Evolutionary conservation across 2,329 filamentous ascomycete genomes (phyloP).

Genomic region (Aspergillus arachidicola): DNA sequence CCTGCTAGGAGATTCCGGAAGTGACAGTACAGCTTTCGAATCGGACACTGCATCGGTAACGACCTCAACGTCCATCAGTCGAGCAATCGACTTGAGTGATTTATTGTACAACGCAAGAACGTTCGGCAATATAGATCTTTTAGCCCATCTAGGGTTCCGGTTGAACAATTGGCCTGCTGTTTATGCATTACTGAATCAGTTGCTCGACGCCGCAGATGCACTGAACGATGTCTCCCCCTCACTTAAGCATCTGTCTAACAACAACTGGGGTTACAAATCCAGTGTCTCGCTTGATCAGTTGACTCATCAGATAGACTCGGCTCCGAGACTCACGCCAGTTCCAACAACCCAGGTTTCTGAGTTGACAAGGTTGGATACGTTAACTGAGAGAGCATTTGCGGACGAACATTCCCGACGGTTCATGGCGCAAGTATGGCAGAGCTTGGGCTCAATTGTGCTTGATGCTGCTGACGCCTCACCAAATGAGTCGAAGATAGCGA

Average conservation of each 20-base stretch:
- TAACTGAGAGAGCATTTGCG: conserved; percentile 30
- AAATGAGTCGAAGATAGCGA: conserved; percentile 40
- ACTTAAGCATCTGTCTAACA: conserved; percentile 30
- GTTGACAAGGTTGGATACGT: conserved; percentile 22
- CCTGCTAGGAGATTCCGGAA: conserved; percentile 26
- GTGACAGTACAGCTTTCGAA: conserved; percentile 8
- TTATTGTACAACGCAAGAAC: conserved; percentile 34
- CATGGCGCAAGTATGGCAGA: conserved; percentile 44
- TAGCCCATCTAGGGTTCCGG: conserved; percentile 43
- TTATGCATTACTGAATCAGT: conserved; percentile 38
- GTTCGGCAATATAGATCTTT: conserved; percentile 35
- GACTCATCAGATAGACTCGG: conserved; percentile 18
- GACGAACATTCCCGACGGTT: conserved; percentile 26
- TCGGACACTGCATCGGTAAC: background rate
- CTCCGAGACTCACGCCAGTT: conserved; percentile 9
- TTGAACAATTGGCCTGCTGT: conserved; percentile 46
- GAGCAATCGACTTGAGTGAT: conserved; percentile 33
- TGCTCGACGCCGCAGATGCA: conserved; percentile 42
- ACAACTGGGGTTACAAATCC: conserved; percentile 27
- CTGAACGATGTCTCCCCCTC: conserved; percentile 21
- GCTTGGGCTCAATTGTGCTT: conserved; percentile 45
- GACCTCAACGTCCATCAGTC: conserved; percentile 23
- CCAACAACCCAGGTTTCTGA: background rate
- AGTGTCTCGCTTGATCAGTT: conserved; percentile 34
- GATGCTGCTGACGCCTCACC: conserved; percentile 40